phyloP scores from a whole-genome alignment of 1,284 basidiomycete genomes.

The Lentinula novae-zelandiae region DNA sequence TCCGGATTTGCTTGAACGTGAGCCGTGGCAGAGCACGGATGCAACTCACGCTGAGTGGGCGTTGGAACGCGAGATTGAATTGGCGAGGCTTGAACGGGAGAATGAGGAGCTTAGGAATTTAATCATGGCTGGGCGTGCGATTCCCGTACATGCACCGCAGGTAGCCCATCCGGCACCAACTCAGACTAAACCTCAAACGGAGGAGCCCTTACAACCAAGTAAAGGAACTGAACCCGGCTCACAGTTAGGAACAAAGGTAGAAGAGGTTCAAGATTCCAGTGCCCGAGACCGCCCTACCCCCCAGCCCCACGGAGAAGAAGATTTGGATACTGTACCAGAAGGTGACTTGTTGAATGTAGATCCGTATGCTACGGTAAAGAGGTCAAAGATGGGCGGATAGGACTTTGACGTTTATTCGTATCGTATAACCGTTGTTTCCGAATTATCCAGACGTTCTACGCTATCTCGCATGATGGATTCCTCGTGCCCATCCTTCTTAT shows the following conservation, averaged over 20 bases:
- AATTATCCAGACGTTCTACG: not conserved
- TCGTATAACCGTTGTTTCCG: not conserved
- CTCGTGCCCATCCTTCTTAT: not conserved
- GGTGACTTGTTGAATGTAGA: not conserved
- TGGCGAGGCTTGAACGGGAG: conserved; percentile 80
- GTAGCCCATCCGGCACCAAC: conserved; percentile 27
- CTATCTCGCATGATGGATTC: not conserved
- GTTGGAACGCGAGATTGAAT: conserved; percentile 83
- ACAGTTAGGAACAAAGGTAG: conserved; percentile 44
- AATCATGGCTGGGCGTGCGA: conserved; percentile 20
- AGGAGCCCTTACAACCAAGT: conserved; percentile 33
- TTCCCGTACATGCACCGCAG: conserved; percentile 28
- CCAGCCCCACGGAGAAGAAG: not conserved
- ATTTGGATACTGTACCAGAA: not conserved
- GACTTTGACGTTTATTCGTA: not conserved
- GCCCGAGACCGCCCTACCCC: not conserved
- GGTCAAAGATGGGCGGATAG: not conserved
- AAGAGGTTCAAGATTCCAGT: not conserved
- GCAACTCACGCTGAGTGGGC: conserved; percentile 61
- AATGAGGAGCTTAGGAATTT: conserved; percentile 73
- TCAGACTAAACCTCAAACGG: conserved; percentile 29
- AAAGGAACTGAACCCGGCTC: conserved; percentile 53
- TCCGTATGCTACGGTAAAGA: conserved; percentile 5
- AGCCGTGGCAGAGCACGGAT: conserved; percentile 34
- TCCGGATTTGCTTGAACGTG: conserved; percentile 24